phyloP scores from a whole-genome alignment of 202 grass and related monocot genomes.

The Dendrocalamus latiflorus region DNA sequence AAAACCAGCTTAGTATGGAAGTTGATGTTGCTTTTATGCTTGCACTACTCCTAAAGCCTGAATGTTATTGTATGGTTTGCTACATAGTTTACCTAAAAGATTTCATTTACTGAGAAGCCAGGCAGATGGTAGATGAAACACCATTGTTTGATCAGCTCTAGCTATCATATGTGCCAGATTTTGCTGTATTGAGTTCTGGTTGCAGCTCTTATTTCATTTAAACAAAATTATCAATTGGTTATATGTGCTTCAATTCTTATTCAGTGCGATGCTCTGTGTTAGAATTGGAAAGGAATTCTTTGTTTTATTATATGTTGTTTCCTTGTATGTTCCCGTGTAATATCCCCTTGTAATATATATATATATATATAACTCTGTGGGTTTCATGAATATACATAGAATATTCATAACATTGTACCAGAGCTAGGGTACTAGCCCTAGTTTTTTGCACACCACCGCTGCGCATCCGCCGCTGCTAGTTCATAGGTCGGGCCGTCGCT shows the following conservation, averaged over 20 bases:
- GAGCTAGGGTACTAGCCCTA: no score
- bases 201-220: background rate
- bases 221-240: background rate
- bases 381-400: no score
- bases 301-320: no score
- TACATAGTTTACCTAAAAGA: background rate
- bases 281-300: no score
- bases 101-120: no score
- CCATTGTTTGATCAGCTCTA: background rate
- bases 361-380: no score
- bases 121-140: background rate
- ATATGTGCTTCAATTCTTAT: background rate
- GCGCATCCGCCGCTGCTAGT: no score
- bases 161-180: background rate
- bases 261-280: background rate
- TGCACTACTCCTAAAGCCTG: background rate
- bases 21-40: background rate
- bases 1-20: background rate
- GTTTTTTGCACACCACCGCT: no score
- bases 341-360: no score
- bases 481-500: no score
- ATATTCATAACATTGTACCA: no score
- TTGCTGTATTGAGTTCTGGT: background rate
- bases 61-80: background rate
- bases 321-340: no score